Evolutionary conservation across 2,329 filamentous ascomycete species (phyloP).

Genomic region (Exutisphaerella laricina): DNA sequence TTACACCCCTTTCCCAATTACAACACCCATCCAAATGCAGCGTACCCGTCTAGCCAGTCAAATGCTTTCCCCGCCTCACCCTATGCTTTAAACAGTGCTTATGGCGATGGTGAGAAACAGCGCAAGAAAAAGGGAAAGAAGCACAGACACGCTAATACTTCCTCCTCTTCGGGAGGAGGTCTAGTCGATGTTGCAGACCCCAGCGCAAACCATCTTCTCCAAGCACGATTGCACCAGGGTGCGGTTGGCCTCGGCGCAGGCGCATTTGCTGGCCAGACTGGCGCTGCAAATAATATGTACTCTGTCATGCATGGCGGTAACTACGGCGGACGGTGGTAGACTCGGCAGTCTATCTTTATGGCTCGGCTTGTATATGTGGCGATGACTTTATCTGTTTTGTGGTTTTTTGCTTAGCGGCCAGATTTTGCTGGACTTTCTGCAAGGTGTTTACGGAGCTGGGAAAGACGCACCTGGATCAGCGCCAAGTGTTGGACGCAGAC

Average conservation of each 20-base stretch:
- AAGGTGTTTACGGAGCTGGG: constrained; percentile 25
- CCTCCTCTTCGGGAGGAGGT: constrained; percentile 90
- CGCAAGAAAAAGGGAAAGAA: constrained; percentile 99
- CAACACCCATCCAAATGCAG: constrained; percentile 20
- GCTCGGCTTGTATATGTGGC: constrained; percentile 17
- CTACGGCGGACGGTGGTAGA: constrained; percentile 28
- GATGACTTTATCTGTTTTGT: constrained; percentile 17
- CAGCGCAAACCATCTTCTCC: constrained; percentile 76
- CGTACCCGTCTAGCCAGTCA: constrained; percentile 22
- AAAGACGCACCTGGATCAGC: constrained; percentile 21
- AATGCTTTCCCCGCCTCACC: constrained; percentile 22
- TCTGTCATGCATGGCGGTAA: constrained; percentile 30
- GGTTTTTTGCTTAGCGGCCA: constrained; percentile 18
- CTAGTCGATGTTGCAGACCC: constrained; percentile 90
- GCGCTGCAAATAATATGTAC: constrained; percentile 26
- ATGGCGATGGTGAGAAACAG: constrained; percentile 48
- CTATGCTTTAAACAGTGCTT: constrained; percentile 24
- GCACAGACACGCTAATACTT: constrained; percentile 99
- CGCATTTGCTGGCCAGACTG: constrained; percentile 22
- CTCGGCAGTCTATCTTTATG: constrained; percentile 13
- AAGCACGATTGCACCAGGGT: constrained; percentile 88
- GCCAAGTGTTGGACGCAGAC: constrained; percentile 29
- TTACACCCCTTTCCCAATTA: constrained; percentile 28
- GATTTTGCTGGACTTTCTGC: constrained; percentile 22
- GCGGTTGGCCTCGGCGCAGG: constrained; percentile 53